A percentile compares a stretch with the other conserved stretches of the same genome.
Evolutionary conservation across 73 alveolate genomes (phyloP).

Genomic region (Tetrahymena elliotti): DNA sequence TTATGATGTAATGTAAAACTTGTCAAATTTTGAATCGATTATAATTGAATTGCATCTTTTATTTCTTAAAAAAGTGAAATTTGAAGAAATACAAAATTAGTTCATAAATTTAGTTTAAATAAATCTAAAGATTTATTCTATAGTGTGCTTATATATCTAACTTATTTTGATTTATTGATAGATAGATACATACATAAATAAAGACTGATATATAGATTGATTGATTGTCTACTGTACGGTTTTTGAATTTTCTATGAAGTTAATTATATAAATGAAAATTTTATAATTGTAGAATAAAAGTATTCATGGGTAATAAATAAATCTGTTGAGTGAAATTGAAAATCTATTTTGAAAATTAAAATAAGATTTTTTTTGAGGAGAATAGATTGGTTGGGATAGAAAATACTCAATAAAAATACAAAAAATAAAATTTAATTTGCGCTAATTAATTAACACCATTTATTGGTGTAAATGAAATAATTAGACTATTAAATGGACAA

Average conservation of each 20-base stretch:
- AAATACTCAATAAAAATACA: too few relatives aligned
- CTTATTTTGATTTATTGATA: too few relatives aligned
- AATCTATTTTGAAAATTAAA: too few relatives aligned
- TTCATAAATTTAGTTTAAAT: background rate
- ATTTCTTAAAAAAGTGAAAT: background rate
- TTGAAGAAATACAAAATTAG: background rate
- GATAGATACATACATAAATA: too few relatives aligned
- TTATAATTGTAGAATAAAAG: background rate
- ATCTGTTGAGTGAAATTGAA: background rate
- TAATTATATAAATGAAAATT: background rate
- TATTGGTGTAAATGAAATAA: too few relatives aligned
- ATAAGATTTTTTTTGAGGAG: too few relatives aligned
- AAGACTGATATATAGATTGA: background rate
- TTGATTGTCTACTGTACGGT: background rate
- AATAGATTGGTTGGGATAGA: background rate
- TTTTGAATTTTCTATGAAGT: background rate
- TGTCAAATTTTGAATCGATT: background rate
- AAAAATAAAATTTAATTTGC: background rate
- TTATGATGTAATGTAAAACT: background rate
- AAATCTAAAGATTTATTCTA: too few relatives aligned
- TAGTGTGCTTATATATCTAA: too few relatives aligned
- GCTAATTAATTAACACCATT: background rate
- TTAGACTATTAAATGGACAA: too few relatives aligned
- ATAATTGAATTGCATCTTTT: background rate
- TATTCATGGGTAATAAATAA: background rate